Evolutionary conservation across 768 basidiomycete genomes (phyloP), one percentile per base, ranked within the genome.

Genomic region (Phallus indusiatus): DNA sequence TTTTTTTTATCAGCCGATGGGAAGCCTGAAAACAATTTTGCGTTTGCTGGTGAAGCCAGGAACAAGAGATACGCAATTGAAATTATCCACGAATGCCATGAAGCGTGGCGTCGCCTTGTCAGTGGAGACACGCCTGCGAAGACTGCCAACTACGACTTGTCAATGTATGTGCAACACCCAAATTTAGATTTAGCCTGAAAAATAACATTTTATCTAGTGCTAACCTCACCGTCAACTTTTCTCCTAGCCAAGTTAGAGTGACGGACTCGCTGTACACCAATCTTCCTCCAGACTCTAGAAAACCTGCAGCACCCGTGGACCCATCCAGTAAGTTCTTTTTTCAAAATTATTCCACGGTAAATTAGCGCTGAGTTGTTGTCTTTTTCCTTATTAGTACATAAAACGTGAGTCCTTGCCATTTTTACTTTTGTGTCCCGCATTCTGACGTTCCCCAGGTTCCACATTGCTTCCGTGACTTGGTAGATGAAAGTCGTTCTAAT

Each of bases 31-130:
- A 99, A 99, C 78, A 86, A 87, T 64, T 99, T 99, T 69, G 96
- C 96, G 17, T 99, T 99, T 83, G 94, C 92, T 55, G 96, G 96
- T 60, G 96, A 99, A 76, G 95, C 95, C 64, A 99, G 98, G 80
- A 96, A 96, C 81, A 96, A 95, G 81, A 96, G 95, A 74, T 99
- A 98, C 71, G 96, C 96, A 34, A 92, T 90, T 56, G 95, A 98
- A 75, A 96, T 98, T 76, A 89, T 99, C 70, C 94, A 96, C 73
- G 96, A 99, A 72, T 94, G 91, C 75, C 88, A 98, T 71, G 96
- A 98, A 73, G 90, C 96, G 37, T 99, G 96, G 96, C 90, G 93
- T 68, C 90, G 90, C 68, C 82, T 99, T 66, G 80, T 94, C 71
- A 76, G 74, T 55, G 92, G 94, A 62, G 89, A 96, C 64, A 76